Evolutionary conservation across 352 stramenopile species (phyloP).

Genomic region (Pythium folliculosum): DNA sequence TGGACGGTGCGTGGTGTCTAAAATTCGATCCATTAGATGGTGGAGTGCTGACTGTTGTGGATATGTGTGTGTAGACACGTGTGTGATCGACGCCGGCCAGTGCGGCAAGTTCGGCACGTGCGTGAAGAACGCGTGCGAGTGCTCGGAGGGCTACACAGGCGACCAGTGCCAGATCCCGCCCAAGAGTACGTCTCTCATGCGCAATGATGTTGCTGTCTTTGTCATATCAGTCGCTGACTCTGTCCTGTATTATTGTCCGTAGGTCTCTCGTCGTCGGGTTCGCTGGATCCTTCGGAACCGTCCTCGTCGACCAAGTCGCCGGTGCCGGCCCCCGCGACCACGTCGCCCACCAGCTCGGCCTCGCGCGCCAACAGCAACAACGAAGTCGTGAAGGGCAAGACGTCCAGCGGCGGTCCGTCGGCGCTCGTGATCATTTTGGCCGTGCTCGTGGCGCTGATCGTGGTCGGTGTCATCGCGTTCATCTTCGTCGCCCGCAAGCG

Average conservation of each 20-base stretch:
- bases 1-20: slow-evolving; percentile 34
- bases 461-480: slow-evolving; percentile 71
- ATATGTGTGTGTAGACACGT: slow-evolving; percentile 35
- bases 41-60: neutral
- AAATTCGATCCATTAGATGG: neutral
- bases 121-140: slow-evolving; percentile 38
- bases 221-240: neutral
- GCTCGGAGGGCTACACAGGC: slow-evolving; percentile 43
- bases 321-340: slow-evolving; percentile 1
- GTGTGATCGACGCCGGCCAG: slow-evolving; percentile 41
- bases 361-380: slow-evolving; percentile 26
- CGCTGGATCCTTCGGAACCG: neutral
- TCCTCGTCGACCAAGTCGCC: slow-evolving; percentile 25
- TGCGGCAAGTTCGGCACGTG: slow-evolving; percentile 53
- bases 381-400: slow-evolving; percentile 24
- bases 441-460: slow-evolving; percentile 57
- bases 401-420: slow-evolving; percentile 44
- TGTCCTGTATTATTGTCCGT: neutral
- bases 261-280: slow-evolving; percentile 30
- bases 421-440: slow-evolving; percentile 70
- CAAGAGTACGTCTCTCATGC: slow-evolving; percentile 26
- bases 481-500: slow-evolving; percentile 76
- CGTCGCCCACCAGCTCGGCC: slow-evolving; percentile 9
- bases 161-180: slow-evolving; percentile 52
- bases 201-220: neutral